Evolutionary conservation across 352 stramenopile genomes (phyloP).

Genomic region (Phytophthora fragariae): DNA sequence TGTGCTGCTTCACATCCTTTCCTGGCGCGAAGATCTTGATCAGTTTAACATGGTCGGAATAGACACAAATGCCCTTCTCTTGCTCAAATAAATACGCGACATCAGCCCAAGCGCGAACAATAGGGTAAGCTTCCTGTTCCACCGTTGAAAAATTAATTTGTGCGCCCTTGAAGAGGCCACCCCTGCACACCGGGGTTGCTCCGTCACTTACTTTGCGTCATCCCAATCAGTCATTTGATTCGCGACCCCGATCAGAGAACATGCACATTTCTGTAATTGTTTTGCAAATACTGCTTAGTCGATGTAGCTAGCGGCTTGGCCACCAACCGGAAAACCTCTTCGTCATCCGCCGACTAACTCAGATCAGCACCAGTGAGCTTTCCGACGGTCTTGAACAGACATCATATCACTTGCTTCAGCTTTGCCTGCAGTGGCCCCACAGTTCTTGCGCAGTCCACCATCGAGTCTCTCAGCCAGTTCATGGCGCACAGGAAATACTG

Average conservation of each 20-base stretch:
- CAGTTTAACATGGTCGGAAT: slow-evolving; percentile 30
- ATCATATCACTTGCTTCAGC: slow-evolving; percentile 2
- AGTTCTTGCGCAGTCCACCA: slow-evolving; percentile 2
- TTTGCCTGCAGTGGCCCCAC: slow-evolving; percentile 2
- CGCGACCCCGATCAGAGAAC: background rate
- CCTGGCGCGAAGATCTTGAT: slow-evolving; percentile 33
- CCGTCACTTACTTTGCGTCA: background rate
- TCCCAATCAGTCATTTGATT: slow-evolving; percentile 2
- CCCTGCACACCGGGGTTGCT: background rate
- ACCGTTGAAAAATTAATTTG: background rate
- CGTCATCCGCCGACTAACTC: background rate
- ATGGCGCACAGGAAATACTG: slow-evolving; percentile 13
- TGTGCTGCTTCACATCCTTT: slow-evolving; percentile 17
- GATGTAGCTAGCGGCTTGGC: background rate
- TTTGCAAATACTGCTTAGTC: background rate
- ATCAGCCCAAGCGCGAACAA: slow-evolving; percentile 16
- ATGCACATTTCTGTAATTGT: background rate
- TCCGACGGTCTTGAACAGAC: background rate
- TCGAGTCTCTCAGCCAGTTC: slow-evolving; percentile 12
- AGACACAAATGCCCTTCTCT: slow-evolving; percentile 15
- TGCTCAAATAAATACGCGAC: slow-evolving; percentile 25
- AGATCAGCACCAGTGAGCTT: slow-evolving; percentile 8
- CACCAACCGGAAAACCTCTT: background rate
- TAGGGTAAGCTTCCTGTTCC: slow-evolving; percentile 6
- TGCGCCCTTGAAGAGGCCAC: background rate